Evolutionary conservation across 2,329 filamentous ascomycete genomes (phyloP).

Genomic region (Colletotrichum camelliae): DNA sequence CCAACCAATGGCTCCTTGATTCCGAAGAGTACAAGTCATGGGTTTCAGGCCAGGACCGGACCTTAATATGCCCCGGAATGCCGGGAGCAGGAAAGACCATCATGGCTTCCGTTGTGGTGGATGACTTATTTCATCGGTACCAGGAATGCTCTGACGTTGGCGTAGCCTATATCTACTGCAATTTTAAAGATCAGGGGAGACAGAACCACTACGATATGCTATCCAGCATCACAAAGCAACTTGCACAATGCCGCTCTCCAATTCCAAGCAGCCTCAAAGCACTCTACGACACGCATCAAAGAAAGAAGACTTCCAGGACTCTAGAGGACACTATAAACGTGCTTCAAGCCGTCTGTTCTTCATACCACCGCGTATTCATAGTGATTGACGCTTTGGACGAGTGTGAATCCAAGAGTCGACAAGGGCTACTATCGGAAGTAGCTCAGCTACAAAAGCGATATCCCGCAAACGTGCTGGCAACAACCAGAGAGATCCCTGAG

Average conservation of each 20-base stretch:
- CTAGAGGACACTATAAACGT: rapidly evolving
- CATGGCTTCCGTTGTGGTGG: conserved; percentile 23
- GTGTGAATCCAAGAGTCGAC: not conserved
- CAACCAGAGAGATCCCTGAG: rapidly evolving
- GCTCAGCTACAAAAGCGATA: too few species aligned
- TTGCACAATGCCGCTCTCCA: conserved; percentile 23
- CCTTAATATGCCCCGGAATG: conserved; percentile 49
- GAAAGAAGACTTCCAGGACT: rapidly evolving
- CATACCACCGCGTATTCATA: rapidly evolving
- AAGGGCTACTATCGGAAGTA: too few species aligned
- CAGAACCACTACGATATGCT: conserved; percentile 30
- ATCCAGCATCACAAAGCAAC: conserved; percentile 35
- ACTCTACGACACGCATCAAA: rapidly evolving
- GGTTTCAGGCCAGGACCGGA: conserved; percentile 26
- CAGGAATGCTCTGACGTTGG: not conserved
- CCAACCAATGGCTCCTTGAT: conserved; percentile 47
- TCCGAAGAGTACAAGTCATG: conserved; percentile 35
- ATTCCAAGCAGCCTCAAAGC: conserved; percentile 24
- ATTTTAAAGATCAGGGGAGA: conserved; percentile 29
- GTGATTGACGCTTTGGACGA: not conserved
- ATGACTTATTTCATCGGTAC: conserved; percentile 23
- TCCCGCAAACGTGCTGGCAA: too few species aligned
- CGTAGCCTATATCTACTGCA: conserved; percentile 37
- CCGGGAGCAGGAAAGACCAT: conserved; percentile 50
- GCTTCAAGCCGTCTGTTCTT: rapidly evolving